Evolutionary conservation across 2,329 filamentous ascomycete genomes (phyloP), one percentile per base, ranked within the genome.

Genomic region (Didymella keratinophila): DNA sequence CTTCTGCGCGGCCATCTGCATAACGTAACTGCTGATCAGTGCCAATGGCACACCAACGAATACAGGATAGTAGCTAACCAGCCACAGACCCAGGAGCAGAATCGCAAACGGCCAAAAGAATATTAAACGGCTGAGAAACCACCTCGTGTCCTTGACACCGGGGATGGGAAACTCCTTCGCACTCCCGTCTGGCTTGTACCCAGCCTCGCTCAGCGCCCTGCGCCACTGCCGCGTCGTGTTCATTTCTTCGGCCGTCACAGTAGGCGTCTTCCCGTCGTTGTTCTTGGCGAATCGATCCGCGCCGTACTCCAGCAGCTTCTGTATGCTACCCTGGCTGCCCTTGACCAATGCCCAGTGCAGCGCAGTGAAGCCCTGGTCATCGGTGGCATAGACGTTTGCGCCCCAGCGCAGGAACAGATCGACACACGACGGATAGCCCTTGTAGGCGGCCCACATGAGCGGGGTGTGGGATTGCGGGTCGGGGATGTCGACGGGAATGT

Each of bases 371-470:
- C 94, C 94, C 67, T 93, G 90, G 73, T 97, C 93, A 71, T 99
- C 95, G 28, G 85, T 87, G 32, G 92, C 89, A 77, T 96, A 92
- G 9, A 97, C 92, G 73, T 93, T 95, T 36, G 95, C 95, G 52
- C 95, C 96, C 93, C 95, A 99, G 67, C 93, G 88, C 58, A 99
- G 80, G 65, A 97, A 94, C 42, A 98, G 78, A 73, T 98, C 95
- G 46, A 98, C 94, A 69, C 92, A 96, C 45, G 90, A 88, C 0
- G 94, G 92, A 74, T 89, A 97, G 34, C 96, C 95, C 78, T 99
- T 99, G 81, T 99, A 99, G 16, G 94, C 94, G 18, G 95, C 92
- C 95, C 95, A 99, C 95, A 99, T 99, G 61, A 99, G 83, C 60
- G 89, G 90, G 1, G 95, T 98, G 78, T 99, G 96, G 6, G 93